Percentiles rank a stretch among this genome's conserved stretches.
Evolutionary conservation across 2,329 filamentous ascomycete genomes (phyloP).

Genomic region (Penicillium sp.): DNA sequence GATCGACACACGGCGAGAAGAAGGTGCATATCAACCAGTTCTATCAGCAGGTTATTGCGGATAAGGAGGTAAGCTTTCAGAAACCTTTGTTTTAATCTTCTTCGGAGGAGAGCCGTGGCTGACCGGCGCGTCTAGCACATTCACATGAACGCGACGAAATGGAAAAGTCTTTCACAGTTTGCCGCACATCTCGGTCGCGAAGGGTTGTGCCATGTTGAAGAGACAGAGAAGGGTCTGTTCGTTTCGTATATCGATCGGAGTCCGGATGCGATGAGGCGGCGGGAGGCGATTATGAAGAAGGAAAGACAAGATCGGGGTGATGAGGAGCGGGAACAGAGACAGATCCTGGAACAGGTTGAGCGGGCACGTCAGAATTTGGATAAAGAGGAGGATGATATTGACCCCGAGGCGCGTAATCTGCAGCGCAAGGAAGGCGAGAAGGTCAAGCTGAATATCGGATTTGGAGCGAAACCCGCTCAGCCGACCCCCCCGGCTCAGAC

Average conservation of each 20-base stretch:
- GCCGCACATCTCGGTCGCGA: slow-evolving; percentile 85
- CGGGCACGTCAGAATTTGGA: slow-evolving; percentile 69
- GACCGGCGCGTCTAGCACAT: slow-evolving; percentile 59
- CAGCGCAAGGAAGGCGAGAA: slow-evolving; percentile 74
- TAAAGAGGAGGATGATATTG: slow-evolving; percentile 46
- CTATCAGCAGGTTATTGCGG: slow-evolving; percentile 90
- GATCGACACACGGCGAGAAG: slow-evolving; percentile 89
- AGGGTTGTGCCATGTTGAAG: slow-evolving; percentile 87
- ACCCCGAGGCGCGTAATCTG: slow-evolving; percentile 46
- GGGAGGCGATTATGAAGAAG: slow-evolving; percentile 80
- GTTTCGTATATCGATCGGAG: slow-evolving; percentile 92
- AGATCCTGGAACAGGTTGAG: slow-evolving; percentile 83
- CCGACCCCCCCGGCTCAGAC: background rate
- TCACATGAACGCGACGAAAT: slow-evolving; percentile 93
- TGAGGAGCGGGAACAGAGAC: slow-evolving; percentile 82
- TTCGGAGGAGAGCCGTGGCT: background rate
- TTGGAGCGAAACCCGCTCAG: slow-evolving; percentile 31
- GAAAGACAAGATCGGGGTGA: slow-evolving; percentile 89
- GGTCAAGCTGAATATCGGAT: slow-evolving; percentile 71
- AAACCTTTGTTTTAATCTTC: background rate
- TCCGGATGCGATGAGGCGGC: slow-evolving; percentile 78
- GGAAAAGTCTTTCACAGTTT: slow-evolving; percentile 87
- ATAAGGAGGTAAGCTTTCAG: slow-evolving; percentile 62
- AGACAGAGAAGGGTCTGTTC: slow-evolving; percentile 81
- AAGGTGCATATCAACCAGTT: slow-evolving; percentile 87